phyloP scores from a whole-genome alignment of 148 eudicot species.

The Rheum nobile region DNA sequence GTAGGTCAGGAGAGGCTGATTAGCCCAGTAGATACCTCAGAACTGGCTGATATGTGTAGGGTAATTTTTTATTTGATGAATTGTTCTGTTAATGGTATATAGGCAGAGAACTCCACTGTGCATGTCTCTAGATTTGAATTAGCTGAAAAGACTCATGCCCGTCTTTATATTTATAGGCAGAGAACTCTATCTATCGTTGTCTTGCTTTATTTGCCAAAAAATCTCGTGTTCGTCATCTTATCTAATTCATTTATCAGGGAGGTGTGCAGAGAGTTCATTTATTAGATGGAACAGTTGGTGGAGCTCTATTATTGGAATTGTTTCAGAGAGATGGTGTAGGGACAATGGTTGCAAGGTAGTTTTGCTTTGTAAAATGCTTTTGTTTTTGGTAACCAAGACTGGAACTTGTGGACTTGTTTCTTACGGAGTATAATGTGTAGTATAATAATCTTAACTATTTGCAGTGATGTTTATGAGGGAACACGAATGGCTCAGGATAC shows the following conservation, averaged over 20 bases:
- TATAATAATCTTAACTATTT: not conserved
- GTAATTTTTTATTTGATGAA: not conserved
- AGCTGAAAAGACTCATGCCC: no score
- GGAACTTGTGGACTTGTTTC: not conserved
- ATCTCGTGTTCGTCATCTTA: not conserved
- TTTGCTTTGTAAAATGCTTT: not conserved
- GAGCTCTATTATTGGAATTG: conserved; percentile 75
- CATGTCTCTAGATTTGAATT: not conserved
- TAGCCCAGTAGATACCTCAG: not conserved
- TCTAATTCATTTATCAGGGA: conserved; percentile 32
- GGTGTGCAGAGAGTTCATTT: conserved; percentile 96
- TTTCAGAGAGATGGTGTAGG: conserved; percentile 94
- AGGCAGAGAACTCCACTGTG: not conserved
- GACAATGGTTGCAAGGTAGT: conserved; percentile 95
- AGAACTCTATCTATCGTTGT: not conserved
- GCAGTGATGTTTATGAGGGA: conserved; percentile 97
- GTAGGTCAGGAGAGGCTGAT: not conserved
- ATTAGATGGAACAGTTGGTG: conserved; percentile 73
- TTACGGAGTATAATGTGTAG: not conserved
- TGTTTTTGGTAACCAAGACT: not conserved
- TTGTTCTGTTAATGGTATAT: not conserved
- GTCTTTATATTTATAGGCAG: no score
- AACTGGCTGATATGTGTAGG: not conserved
- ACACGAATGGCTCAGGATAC: conserved; percentile 65
- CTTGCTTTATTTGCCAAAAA: not conserved